Conservation (phyloP, 192 early-diverging fungal species). For the Backusella psychrophila region DNA sequence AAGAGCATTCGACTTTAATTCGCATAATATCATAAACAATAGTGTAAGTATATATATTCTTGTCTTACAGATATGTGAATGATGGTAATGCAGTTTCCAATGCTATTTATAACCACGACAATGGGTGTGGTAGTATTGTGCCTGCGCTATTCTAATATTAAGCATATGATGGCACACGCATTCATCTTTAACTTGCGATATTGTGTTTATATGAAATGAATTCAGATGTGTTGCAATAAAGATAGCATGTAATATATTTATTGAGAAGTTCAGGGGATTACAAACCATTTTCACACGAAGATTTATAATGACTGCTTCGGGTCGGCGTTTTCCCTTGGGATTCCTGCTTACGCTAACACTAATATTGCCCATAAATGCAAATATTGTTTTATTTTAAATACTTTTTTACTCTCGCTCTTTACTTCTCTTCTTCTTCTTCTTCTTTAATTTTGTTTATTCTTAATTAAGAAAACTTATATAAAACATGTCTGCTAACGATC, state of each 20-base stretch:
- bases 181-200: no score
- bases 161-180: no score
- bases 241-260: no score
- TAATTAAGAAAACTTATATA: neutral
- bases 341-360: neutral
- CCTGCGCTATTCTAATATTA: no score
- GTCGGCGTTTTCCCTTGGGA: neutral
- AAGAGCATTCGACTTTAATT: neutral
- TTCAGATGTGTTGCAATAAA: no score
- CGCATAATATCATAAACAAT: neutral
- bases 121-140: no score
- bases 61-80: neutral
- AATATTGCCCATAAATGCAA: neutral
- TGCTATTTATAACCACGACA: neutral
- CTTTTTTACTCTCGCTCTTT: neutral
- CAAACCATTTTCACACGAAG: constrained; percentile 6
- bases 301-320: neutral
- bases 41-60: neutral
- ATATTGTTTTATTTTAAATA: neutral
- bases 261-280: neutral
- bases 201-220: no score
- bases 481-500: constrained; percentile 37
- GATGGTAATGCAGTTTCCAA: neutral
- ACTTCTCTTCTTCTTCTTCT: constrained; percentile 8
- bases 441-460: neutral